A percentile compares a stretch with the other conserved stretches of the same genome.
These are phyloP conservation scores for Picea glauca DNA, from an alignment of 75 land plant species.

Conservation along the genomic window DNA sequence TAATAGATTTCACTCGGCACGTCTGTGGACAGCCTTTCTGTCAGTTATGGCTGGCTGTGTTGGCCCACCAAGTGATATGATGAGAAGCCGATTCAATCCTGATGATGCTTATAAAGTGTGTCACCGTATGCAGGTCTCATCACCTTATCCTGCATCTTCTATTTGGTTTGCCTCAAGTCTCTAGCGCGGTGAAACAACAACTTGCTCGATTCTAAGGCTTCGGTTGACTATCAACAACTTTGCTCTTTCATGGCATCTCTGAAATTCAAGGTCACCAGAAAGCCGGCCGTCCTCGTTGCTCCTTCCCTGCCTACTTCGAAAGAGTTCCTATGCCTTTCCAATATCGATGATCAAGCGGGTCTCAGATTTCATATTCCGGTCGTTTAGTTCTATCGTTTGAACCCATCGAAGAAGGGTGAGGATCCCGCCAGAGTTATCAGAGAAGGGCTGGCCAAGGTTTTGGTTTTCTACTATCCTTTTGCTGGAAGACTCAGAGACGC, in stretches of 20 bases:
- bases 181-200: too few species aligned
- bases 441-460: conserved; percentile 31
- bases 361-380: conserved; percentile 38
- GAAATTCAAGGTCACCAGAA: conserved; percentile 8
- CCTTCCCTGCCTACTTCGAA: conserved; percentile 30
- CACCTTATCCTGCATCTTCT: too few species aligned
- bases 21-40: too few species aligned
- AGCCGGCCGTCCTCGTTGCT: conserved; percentile 19
- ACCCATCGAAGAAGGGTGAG: conserved; percentile 4
- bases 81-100: too few species aligned
- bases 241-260: not conserved
- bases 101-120: too few species aligned
- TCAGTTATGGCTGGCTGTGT: too few species aligned
- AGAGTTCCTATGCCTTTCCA: conserved; percentile 28
- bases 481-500: conserved; percentile 50
- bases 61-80: too few species aligned
- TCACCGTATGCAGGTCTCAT: too few species aligned
- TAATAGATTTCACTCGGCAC: too few species aligned
- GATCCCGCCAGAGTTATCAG: conserved; percentile 41
- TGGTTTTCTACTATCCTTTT: conserved; percentile 64
- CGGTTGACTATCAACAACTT: too few species aligned
- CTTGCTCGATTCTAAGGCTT: too few species aligned
- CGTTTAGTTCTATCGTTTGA: conserved; percentile 24
- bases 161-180: too few species aligned
- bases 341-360: conserved; percentile 45